Base-by-base conservation (phyloP, 805 yeast genomes). In the Candida bentonensis region DNA sequence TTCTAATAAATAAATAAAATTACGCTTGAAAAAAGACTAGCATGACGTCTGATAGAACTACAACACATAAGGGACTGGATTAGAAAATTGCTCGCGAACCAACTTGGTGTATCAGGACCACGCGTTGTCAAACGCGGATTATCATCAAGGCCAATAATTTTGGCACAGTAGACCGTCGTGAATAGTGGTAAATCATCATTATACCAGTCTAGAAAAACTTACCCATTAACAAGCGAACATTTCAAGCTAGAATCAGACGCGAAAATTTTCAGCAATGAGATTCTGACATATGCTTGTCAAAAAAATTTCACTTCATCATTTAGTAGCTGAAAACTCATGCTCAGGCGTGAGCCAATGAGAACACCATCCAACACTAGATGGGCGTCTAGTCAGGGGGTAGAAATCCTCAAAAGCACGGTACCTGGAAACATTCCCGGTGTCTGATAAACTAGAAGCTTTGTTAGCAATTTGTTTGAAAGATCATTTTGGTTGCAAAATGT, bases 221-320 rank as follows among this genome's bases (percentile, higher is more conserved):
- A 51, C 53, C 43, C 25, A 20, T 42, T 21, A 22, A 41, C 22
- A 21, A 30, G 53, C 54, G 57, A 54, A n/a, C n/a, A n/a, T n/a
- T n/a, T n/a, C 55, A 54, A n/a, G 17, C 36, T 30, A 30, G 36
- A 51, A 64, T 76, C 82, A 75, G 81, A 74, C 79, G 57, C 61
- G 68, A 74, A 76, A 69, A 64, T 71, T 62, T 62, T 76, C 87
- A 68, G 75, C 86, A 67, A 60, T 47, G 54, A 62, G 63, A 66
- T 64, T 87, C 94, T 79, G 96, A 87, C 95, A 88, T 88, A 88
- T 88, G 96, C 96, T 88, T 88, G 96, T 88, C 95, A 66, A 67
- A 45, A 69, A 65, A 65, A 70, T 58, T 63, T 75, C 75, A 73
- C 74, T 69, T 74, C 74, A 72, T 83, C 92, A 78, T 80, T 63